These are phyloP conservation scores for Salix udensis DNA, from an alignment of 345 rosid genomes.

Conservation along the genomic window DNA sequence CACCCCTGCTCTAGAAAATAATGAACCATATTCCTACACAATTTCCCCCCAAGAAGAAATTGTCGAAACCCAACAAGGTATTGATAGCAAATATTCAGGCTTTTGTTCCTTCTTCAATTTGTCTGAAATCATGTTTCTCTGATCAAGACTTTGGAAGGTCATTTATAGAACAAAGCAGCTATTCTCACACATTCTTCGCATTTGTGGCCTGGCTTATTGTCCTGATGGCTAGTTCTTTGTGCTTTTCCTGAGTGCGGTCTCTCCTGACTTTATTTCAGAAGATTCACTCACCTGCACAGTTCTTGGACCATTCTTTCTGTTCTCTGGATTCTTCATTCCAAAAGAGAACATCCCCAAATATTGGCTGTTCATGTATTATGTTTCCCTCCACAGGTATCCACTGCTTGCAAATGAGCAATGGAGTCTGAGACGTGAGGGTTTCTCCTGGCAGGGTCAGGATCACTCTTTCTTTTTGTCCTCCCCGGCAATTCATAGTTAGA, in stretches of 20 bases:
- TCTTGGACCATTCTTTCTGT: constrained; percentile 76
- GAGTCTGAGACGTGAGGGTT: constrained; percentile 58
- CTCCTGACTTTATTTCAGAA: constrained; percentile 80
- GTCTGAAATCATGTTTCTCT: constrained; percentile 55
- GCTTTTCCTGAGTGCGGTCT: constrained; percentile 68
- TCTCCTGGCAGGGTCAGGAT: constrained; percentile 37
- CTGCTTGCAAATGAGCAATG: constrained; percentile 77
- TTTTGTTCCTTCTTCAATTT: constrained; percentile 24
- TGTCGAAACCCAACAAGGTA: constrained; percentile 12
- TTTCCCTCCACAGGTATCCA: constrained; percentile 76
- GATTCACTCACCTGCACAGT: constrained; percentile 82
- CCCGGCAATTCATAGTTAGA: neutral
- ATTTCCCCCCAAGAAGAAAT: constrained; percentile 36
- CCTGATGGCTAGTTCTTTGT: constrained; percentile 81
- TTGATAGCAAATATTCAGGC: neutral
- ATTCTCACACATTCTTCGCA: constrained; percentile 37
- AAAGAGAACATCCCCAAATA: constrained; percentile 78
- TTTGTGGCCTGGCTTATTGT: constrained; percentile 75
- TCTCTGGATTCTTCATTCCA: constrained; percentile 89
- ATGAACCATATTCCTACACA: constrained; percentile 17
- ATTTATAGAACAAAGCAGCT: constrained; percentile 79
- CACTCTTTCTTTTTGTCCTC: neutral
- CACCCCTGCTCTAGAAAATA: neutral
- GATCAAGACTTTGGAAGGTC: constrained; percentile 77
- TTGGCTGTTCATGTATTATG: constrained; percentile 92